phyloP scores from a whole-genome alignment of 176 grass and related monocot genomes.

The Eremochloa ophiuroides region DNA sequence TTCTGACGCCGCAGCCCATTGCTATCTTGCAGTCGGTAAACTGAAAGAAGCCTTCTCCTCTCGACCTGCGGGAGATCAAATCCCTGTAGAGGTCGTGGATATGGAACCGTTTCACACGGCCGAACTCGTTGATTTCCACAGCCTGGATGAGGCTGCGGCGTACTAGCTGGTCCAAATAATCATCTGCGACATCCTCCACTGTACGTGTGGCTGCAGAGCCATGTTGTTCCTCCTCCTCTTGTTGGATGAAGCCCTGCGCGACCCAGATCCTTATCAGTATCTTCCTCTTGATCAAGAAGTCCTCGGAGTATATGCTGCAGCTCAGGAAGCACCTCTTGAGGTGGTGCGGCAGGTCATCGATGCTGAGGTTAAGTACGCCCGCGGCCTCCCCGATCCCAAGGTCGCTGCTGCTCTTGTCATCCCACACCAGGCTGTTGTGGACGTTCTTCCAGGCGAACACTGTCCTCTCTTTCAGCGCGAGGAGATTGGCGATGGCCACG shows the following conservation, averaged over 20 bases:
- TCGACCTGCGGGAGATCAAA: neutral
- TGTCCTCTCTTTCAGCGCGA: neutral
- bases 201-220: no score
- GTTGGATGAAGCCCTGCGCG: slow-evolving; percentile 11
- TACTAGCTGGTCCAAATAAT: neutral
- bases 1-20: neutral
- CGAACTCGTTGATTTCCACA: neutral
- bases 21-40: neutral
- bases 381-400: neutral
- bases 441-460: neutral
- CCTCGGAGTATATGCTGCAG: slow-evolving; percentile 15
- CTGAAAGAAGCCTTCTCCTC: neutral
- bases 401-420: neutral
- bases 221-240: neutral
- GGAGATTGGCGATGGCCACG: slow-evolving; percentile 10
- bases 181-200: neutral
- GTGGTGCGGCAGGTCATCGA: slow-evolving; percentile 17
- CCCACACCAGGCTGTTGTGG: neutral
- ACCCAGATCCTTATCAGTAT: slow-evolving; percentile 17
- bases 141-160: neutral
- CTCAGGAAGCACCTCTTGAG: slow-evolving; percentile 36
- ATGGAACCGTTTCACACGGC: neutral
- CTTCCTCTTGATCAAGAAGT: slow-evolving; percentile 8
- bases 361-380: slow-evolving; percentile 1
- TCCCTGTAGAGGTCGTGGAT: slow-evolving; percentile 7